A percentile compares a stretch with the other conserved stretches of the same genome.
Evolutionary conservation across 2,329 filamentous ascomycete genomes (phyloP).

Genomic region (Ascochyta clinopodiicola): DNA sequence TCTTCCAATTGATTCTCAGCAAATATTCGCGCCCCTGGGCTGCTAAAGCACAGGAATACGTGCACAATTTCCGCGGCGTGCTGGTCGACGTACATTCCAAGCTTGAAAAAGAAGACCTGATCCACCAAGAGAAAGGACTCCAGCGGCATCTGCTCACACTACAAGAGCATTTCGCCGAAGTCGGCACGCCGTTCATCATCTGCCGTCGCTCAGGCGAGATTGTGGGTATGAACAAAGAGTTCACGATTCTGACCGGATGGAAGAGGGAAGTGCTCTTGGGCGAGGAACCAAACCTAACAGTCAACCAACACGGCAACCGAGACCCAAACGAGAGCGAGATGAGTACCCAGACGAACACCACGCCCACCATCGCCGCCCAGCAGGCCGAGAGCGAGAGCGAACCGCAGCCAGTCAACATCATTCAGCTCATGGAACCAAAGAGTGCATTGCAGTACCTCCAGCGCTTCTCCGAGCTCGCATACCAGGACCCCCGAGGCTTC

Average conservation of each 20-base stretch:
- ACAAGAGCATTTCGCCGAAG: slow-evolving; percentile 87
- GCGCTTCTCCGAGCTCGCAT: slow-evolving; percentile 90
- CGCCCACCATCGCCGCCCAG: slow-evolving; percentile 52
- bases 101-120: slow-evolving; percentile 84
- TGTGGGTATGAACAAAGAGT: slow-evolving; percentile 95
- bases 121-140: slow-evolving; percentile 98
- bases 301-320: slow-evolving; percentile 70
- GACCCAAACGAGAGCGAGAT: slow-evolving; percentile 47
- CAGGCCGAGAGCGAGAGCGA: slow-evolving; percentile 49
- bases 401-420: slow-evolving; percentile 83
- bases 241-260: slow-evolving; percentile 95
- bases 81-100: slow-evolving; percentile 92
- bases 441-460: slow-evolving; percentile 95
- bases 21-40: slow-evolving; percentile 81
- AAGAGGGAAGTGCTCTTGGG: slow-evolving; percentile 87
- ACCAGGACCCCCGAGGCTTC: slow-evolving; percentile 85
- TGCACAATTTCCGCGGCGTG: slow-evolving; percentile 88
- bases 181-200: slow-evolving; percentile 88
- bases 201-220: slow-evolving; percentile 92
- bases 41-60: slow-evolving; percentile 81
- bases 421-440: slow-evolving; percentile 91
- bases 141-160: slow-evolving; percentile 92
- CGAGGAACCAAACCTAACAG: slow-evolving; percentile 84
- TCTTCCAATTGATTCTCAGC: slow-evolving; percentile 79
- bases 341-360: slow-evolving; percentile 50